phyloP scores from a whole-genome alignment of 148 eudicot species.

The Arctostaphylos glauca region DNA sequence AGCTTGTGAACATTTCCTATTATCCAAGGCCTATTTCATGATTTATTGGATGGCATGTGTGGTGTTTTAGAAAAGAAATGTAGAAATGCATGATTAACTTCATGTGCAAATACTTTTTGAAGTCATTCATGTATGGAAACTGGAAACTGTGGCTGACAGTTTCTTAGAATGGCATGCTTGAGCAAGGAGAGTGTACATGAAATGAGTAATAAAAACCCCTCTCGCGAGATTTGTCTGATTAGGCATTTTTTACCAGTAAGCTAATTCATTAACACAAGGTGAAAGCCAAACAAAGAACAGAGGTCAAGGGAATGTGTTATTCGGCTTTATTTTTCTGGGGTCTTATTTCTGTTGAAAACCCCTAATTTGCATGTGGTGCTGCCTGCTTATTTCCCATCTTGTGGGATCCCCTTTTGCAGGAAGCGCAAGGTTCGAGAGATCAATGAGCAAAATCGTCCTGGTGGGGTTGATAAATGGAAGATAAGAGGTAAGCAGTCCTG shows the following conservation, averaged over 20 bases:
- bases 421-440: conserved; percentile 92
- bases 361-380: too few species aligned
- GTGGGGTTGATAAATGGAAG: conserved; percentile 74
- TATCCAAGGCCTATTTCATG: not conserved
- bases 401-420: conserved; percentile 33
- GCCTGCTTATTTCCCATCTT: too few species aligned
- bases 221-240: not conserved
- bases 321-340: not conserved
- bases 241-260: not conserved
- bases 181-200: not conserved
- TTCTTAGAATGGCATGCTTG: not conserved
- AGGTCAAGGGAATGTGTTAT: not conserved
- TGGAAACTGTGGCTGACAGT: not conserved
- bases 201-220: not conserved
- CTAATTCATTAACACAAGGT: not conserved
- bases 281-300: not conserved
- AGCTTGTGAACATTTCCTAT: not conserved
- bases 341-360: not conserved
- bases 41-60: not conserved
- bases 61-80: not conserved
- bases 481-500: conserved; percentile 44
- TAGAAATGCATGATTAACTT: not conserved
- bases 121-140: not conserved
- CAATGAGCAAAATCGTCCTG: conserved; percentile 64
- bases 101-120: not conserved